Evolutionary conservation across 768 basidiomycete species (phyloP), one percentile per base, ranked within the genome.

Genomic region (Favolaschia claudopus): DNA sequence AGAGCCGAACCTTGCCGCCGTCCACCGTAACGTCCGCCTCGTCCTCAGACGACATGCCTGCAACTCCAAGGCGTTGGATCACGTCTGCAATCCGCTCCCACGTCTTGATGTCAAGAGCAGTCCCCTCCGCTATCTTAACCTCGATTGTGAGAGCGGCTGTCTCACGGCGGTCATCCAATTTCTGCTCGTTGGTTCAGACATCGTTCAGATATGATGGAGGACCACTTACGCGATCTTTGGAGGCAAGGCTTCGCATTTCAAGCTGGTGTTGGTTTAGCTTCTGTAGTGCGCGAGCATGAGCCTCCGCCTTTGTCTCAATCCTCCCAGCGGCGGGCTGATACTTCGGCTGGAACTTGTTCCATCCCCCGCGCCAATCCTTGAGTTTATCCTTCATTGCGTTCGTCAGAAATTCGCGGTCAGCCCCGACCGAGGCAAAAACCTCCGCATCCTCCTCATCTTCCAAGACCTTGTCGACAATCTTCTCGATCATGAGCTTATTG

Each of bases 41-140:
- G 13, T 54, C 52, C 40, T 54, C 52, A 17, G 39, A 40, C 17
- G 52, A 54, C 52, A 54, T 54, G 17, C 52, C 52, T 10, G 32
- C 17, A 17, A 29, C 39, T 20, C 52, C 52, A 22, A 54, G 52
- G 20, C 22, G 28, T n/a, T 29, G 12, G 17, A 54, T 5, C 17
- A 54, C 10, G 27, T 54, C 52, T 28, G 19, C 7, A 4, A 54
- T 19, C 19, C 52, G 9, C 52, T 43, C 27, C 52, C 52, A 54
- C 6, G 52, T 34, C 17, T 12, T 40, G 24, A 54, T 17, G 19
- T 54, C 52, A 3, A 4, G 4, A 6, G 52, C 52, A 12, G 13
- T 46, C 4, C 50, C 50, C 17, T 19, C 29, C 5, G 10, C 13
- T 25, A 33, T 22, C 22, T 54, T 54, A 8, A 54, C 8, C 12